Evolutionary conservation across 495 filamentous ascomycete genomes (phyloP).

Genomic region (Podospora anserina): DNA sequence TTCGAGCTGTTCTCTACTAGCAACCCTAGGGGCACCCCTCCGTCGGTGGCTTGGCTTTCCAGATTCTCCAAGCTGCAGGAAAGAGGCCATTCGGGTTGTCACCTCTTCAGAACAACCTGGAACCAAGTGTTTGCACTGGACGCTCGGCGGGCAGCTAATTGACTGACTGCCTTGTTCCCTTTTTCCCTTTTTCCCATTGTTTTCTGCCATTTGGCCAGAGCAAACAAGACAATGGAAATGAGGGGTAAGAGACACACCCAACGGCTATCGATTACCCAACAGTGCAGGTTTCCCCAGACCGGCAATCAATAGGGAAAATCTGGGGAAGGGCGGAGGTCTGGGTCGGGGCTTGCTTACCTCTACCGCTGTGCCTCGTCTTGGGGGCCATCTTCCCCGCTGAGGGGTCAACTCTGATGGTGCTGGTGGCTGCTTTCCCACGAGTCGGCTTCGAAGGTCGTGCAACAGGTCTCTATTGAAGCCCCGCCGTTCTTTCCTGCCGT

Average conservation of each 20-base stretch:
- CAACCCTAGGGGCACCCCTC: neutral
- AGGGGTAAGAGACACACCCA: neutral
- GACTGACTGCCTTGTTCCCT: neutral
- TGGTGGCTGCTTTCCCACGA: conserved; percentile 26
- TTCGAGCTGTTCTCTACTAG: conserved; percentile 5
- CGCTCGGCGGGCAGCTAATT: neutral
- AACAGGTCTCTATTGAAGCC: conserved; percentile 38
- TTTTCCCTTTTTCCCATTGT: neutral
- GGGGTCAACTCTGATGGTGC: conserved; percentile 25
- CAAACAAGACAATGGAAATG: conserved; percentile 2
- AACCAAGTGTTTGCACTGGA: neutral
- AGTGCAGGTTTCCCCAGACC: neutral
- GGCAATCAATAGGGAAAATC: neutral
- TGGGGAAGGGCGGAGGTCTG: conserved; percentile 2
- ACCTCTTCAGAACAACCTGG: neutral
- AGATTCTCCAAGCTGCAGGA: neutral
- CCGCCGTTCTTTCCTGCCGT: conserved; percentile 31
- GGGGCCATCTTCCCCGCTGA: conserved; percentile 30
- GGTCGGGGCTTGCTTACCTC: conserved; percentile 1
- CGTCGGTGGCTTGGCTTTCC: conserved; percentile 9
- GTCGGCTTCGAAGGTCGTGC: conserved; percentile 31
- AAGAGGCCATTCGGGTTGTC: neutral
- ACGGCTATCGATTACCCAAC: neutral
- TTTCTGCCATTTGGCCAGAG: neutral
- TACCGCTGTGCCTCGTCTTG: conserved; percentile 16